Conservation (phyloP, 2,329 filamentous ascomycete genomes). For the Exserohilum turcica region DNA sequence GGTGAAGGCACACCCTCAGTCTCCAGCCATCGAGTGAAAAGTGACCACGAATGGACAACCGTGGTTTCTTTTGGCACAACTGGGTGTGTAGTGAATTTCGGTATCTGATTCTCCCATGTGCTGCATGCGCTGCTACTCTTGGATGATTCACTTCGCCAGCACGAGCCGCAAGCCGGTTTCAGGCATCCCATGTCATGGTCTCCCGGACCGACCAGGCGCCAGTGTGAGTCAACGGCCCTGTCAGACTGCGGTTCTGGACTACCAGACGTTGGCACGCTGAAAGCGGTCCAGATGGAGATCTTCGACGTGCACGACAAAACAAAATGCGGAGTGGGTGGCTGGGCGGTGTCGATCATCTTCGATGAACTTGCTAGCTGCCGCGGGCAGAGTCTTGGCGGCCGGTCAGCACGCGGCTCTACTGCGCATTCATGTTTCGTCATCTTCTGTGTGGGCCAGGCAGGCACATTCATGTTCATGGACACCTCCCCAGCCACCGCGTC, state of each 20-base stretch:
- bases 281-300: not conserved
- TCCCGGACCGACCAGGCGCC: not conserved
- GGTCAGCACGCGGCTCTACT: conserved; percentile 10
- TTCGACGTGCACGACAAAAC: not conserved
- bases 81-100: not conserved
- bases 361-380: conserved; percentile 25
- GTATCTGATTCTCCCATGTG: not conserved
- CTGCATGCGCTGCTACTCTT: not conserved
- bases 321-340: not conserved
- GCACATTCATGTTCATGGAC: conserved; percentile 15
- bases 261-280: not conserved
- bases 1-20: not conserved
- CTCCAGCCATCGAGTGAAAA: not conserved
- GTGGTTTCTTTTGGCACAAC: not conserved
- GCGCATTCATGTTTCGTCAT: conserved; percentile 21
- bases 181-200: not conserved
- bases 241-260: not conserved
- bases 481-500: conserved; percentile 26
- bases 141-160: not conserved
- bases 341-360: conserved; percentile 29
- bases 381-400: conserved; percentile 14
- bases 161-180: not conserved
- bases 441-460: conserved; percentile 10
- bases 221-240: not conserved
- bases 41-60: not conserved